phyloP scores from a whole-genome alignment of 2,329 filamentous ascomycete species.

The Aspergillus uvarum region DNA sequence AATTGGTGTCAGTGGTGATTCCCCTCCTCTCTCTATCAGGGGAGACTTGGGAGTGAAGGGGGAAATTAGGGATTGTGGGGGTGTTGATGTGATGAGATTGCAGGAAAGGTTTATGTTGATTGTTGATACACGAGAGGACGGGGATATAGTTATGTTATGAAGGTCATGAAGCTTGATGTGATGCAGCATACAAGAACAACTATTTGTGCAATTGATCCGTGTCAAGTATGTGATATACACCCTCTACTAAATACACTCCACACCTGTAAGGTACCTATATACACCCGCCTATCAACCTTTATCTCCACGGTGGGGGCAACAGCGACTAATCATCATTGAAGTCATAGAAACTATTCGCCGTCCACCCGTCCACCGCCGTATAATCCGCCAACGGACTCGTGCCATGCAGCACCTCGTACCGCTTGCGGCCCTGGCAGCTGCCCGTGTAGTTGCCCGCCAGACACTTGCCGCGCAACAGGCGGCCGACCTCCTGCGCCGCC shows the following conservation, averaged over 20 bases:
- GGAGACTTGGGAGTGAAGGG: neutral
- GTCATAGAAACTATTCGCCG: conserved; percentile 28
- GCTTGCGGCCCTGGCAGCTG: conserved; percentile 18
- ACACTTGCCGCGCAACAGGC: conserved; percentile 23
- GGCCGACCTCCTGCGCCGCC: conserved; percentile 28
- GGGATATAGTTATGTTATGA: neutral
- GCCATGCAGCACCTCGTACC: conserved; percentile 27
- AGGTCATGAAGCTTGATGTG: neutral
- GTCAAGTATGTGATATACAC: no score
- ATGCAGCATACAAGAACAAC: no score
- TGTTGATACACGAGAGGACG: no score
- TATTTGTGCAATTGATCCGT: no score
- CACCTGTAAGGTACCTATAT: no score
- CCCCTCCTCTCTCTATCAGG: no score
- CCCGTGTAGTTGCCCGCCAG: conserved; percentile 13
- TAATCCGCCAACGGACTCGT: conserved; percentile 29
- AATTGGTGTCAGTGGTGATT: neutral
- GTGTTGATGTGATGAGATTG: no score
- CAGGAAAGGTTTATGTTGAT: no score
- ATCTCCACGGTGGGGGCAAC: no score
- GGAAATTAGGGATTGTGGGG: neutral
- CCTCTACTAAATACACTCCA: no score
- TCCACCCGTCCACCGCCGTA: conserved; percentile 29
- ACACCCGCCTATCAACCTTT: no score
- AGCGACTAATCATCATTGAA: conserved; percentile 16